phyloP scores from a whole-genome alignment of 495 filamentous ascomycete species.

The Neurospora sp. region DNA sequence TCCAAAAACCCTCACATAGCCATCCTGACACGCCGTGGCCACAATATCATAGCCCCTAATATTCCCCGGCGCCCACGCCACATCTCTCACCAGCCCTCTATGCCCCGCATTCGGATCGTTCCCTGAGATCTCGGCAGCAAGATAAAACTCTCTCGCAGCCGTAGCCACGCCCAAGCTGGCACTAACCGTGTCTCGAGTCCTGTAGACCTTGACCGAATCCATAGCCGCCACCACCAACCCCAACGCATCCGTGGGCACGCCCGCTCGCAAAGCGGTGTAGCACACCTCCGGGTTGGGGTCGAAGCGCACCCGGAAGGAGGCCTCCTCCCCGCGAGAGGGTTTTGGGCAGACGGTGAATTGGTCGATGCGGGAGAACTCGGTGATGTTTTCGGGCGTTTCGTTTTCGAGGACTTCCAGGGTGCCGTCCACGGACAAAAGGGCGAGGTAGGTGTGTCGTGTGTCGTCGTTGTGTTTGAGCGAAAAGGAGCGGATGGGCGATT shows the following conservation, averaged over 20 bases:
- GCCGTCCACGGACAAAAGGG: slow-evolving; percentile 71
- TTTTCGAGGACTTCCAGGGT: slow-evolving; percentile 75
- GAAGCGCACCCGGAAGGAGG: slow-evolving; percentile 73
- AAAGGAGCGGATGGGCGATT: slow-evolving; percentile 54
- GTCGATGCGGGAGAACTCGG: slow-evolving; percentile 65
- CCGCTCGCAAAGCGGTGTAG: slow-evolving; percentile 64
- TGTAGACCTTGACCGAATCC: slow-evolving; percentile 67
- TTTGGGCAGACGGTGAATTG: slow-evolving; percentile 50
- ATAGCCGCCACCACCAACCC: slow-evolving; percentile 76
- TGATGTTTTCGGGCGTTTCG: slow-evolving; percentile 69
- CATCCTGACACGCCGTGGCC: slow-evolving; percentile 88
- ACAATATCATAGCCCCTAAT: slow-evolving; percentile 79
- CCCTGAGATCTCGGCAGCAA: slow-evolving; percentile 60
- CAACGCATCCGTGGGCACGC: slow-evolving; percentile 61
- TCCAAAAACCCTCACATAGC: slow-evolving; percentile 74
- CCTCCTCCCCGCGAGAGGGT: slow-evolving; percentile 60
- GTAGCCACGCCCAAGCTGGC: slow-evolving; percentile 40
- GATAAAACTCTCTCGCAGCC: slow-evolving; percentile 57
- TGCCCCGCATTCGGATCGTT: slow-evolving; percentile 27
- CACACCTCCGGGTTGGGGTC: slow-evolving; percentile 74
- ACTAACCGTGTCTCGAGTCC: slow-evolving; percentile 52
- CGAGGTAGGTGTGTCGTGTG: slow-evolving; percentile 64
- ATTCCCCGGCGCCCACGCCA: slow-evolving; percentile 86
- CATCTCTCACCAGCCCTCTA: slow-evolving; percentile 70
- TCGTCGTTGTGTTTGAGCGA: slow-evolving; percentile 66